These are phyloP conservation scores for Lunasporangiospora selenospora DNA, from an alignment of 192 early-diverging fungal species.

Conservation along the genomic window DNA sequence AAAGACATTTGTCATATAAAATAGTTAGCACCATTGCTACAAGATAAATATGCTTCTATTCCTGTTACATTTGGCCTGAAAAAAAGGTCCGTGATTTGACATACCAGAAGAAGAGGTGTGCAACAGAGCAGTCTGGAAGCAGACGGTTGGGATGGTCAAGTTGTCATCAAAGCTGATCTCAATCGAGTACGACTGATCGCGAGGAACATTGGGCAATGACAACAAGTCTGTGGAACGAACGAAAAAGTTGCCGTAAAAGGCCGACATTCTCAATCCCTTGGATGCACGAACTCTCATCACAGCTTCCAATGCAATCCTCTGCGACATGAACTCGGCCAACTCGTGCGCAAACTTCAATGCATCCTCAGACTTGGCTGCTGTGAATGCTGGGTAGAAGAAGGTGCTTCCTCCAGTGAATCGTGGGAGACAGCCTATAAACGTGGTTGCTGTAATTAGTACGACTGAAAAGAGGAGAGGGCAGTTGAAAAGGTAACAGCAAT, in stretches of 20 bases:
- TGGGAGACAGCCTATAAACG: slow-evolving; percentile 71
- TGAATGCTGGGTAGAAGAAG: slow-evolving; percentile 91
- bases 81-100: slow-evolving; percentile 21
- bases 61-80: neutral
- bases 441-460: no score
- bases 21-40: no score
- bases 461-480: slow-evolving; percentile 6
- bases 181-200: slow-evolving; percentile 89
- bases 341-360: slow-evolving; percentile 85
- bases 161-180: slow-evolving; percentile 84
- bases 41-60: neutral
- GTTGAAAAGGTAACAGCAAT: neutral
- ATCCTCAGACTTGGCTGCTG: slow-evolving; percentile 83
- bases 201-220: slow-evolving; percentile 90
- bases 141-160: slow-evolving; percentile 75
- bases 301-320: slow-evolving; percentile 87
- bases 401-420: slow-evolving; percentile 91
- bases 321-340: slow-evolving; percentile 78
- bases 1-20: no score
- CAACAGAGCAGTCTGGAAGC: slow-evolving; percentile 94
- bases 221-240: slow-evolving; percentile 92
- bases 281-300: slow-evolving; percentile 93
- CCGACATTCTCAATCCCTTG: slow-evolving; percentile 85
- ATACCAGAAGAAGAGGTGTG: slow-evolving; percentile 84
- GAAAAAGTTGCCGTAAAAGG: slow-evolving; percentile 98